Evolutionary conservation across 768 basidiomycete species (phyloP).

Genomic region (Scleroderma citrinum): DNA sequence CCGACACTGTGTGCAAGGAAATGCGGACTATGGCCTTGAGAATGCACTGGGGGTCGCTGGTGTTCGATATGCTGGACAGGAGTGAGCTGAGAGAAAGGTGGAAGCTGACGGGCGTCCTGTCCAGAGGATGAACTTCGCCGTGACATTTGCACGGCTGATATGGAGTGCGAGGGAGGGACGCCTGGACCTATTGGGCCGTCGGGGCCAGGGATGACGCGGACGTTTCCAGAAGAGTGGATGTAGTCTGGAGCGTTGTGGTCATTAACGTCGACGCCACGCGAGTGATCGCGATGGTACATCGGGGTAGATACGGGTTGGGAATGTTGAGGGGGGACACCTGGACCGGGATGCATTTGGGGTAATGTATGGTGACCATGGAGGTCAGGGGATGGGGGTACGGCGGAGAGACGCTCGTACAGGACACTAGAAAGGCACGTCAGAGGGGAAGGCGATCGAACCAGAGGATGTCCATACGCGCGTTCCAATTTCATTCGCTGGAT

Average conservation of each 20-base stretch:
- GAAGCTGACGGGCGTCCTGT: constrained; percentile 46
- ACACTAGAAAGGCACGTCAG: constrained; percentile 43
- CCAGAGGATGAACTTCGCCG: constrained; percentile 36
- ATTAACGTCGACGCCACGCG: constrained; percentile 39
- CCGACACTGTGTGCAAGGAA: constrained; percentile 37
- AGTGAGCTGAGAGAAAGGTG: constrained; percentile 42
- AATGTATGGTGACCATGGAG: constrained; percentile 35
- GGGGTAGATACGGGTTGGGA: constrained; percentile 15
- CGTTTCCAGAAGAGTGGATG: constrained; percentile 40
- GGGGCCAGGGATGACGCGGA: constrained; percentile 39
- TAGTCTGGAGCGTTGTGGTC: constrained; percentile 49
- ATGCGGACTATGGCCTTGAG: constrained; percentile 35
- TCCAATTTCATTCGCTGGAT: constrained; percentile 86
- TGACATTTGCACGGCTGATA: constrained; percentile 35
- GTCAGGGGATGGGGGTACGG: constrained; percentile 52
- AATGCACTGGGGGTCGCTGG: constrained; percentile 29
- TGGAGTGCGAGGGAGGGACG: constrained; percentile 32
- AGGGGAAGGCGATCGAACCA: constrained; percentile 15
- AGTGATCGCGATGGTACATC: constrained; percentile 28
- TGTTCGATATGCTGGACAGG: constrained; percentile 36
- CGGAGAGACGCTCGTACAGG: constrained; percentile 71
- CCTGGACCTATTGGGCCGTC: constrained; percentile 46
- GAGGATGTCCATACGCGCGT: constrained; percentile 61
- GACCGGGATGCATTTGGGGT: constrained; percentile 28
- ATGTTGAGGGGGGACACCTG: constrained; percentile 33